Conservation (phyloP, 129 eudicot species). For the Ambrosia trifida region DNA sequence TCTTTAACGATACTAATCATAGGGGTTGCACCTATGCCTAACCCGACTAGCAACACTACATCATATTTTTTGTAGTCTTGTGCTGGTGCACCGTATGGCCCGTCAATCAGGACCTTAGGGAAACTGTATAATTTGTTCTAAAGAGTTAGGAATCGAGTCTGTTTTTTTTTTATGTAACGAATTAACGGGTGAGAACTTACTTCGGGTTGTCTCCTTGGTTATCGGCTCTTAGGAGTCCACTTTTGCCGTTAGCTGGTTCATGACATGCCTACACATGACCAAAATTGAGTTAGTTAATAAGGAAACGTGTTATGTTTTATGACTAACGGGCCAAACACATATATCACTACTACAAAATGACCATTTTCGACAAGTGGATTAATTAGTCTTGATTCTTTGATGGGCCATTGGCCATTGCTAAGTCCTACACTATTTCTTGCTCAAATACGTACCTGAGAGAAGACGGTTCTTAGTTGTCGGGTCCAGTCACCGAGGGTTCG, state of each 20-base stretch:
- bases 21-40: constrained; percentile 73
- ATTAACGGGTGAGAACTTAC: constrained; percentile 26
- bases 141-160: constrained; percentile 11
- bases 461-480: constrained; percentile 48
- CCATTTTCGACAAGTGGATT: background rate
- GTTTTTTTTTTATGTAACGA: background rate
- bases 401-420: no score
- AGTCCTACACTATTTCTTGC: background rate
- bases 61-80: constrained; percentile 71
- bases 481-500: constrained; percentile 78
- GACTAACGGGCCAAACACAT: background rate
- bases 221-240: constrained; percentile 62
- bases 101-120: constrained; percentile 54
- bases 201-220: constrained; percentile 35
- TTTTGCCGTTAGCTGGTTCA: constrained; percentile 49
- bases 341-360: no score
- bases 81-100: constrained; percentile 81
- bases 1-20: constrained; percentile 70
- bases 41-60: constrained; percentile 59
- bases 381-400: background rate
- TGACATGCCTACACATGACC: constrained; percentile 38
- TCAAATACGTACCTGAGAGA: constrained; percentile 40
- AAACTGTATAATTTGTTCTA: constrained; percentile 35
- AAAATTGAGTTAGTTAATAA: constrained; percentile 9
- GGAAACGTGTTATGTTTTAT: background rate